These are phyloP conservation scores for Punica granatum DNA, from an alignment of 345 rosid species.

Conservation along the genomic window DNA sequence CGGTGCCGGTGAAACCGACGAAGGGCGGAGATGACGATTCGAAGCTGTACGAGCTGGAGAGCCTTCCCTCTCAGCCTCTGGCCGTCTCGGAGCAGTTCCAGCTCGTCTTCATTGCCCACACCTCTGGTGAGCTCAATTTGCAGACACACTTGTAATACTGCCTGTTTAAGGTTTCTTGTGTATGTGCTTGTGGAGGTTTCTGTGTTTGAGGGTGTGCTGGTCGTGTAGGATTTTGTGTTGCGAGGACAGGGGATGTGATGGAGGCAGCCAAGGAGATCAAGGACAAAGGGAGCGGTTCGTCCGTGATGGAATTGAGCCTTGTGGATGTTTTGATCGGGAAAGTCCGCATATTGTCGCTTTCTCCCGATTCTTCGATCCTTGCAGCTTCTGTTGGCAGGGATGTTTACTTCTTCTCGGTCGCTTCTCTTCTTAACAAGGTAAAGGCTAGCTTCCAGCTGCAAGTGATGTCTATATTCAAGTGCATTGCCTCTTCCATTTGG, in stretches of 20 bases:
- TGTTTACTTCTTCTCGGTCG: constrained; percentile 53
- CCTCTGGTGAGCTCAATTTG: constrained; percentile 37
- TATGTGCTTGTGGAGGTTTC: neutral
- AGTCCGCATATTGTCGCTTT: constrained; percentile 51
- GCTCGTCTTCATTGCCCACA: constrained; percentile 60
- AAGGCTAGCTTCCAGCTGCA: neutral
- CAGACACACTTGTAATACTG: neutral
- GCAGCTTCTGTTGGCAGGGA: constrained; percentile 45
- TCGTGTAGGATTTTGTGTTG: constrained; percentile 69
- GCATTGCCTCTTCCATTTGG: neutral
- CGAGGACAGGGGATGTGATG: constrained; percentile 62
- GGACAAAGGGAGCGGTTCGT: constrained; percentile 27
- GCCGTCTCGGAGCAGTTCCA: constrained; percentile 50
- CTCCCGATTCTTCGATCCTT: constrained; percentile 55
- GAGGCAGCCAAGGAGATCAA: constrained; percentile 46
- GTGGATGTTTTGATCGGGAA: constrained; percentile 52
- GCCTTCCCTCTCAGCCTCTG: constrained; percentile 67
- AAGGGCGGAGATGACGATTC: constrained; percentile 12
- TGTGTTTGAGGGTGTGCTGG: constrained; percentile 4
- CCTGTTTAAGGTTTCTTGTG: neutral
- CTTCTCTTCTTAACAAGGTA: constrained; percentile 59
- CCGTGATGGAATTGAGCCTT: constrained; percentile 46
- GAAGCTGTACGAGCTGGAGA: constrained; percentile 28
- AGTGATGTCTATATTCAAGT: neutral
- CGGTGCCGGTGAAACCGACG: constrained; percentile 33